A percentile compares a stretch with the other conserved stretches of the same genome.
Evolutionary conservation across 495 filamentous ascomycete genomes (phyloP).

Genomic region (Hypoxylon fragiforme): DNA sequence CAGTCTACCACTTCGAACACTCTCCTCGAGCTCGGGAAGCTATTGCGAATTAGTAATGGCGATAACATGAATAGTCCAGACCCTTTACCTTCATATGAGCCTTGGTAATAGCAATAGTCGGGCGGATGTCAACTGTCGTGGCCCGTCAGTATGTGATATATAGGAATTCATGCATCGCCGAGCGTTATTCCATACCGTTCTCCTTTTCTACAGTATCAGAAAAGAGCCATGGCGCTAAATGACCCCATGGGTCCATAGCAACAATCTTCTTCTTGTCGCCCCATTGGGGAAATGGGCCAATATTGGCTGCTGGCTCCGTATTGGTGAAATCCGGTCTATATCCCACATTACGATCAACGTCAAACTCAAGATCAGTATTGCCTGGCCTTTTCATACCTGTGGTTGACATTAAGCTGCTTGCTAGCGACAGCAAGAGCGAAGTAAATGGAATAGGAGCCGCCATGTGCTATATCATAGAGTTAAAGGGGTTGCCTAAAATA

Average conservation of each 20-base stretch:
- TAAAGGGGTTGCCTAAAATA: neutral
- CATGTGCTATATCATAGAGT: slow-evolving; percentile 64
- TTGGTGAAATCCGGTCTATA: slow-evolving; percentile 84
- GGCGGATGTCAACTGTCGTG: slow-evolving; percentile 74
- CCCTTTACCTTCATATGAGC: slow-evolving; percentile 82
- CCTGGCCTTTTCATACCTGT: slow-evolving; percentile 52
- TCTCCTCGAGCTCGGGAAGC: slow-evolving; percentile 87
- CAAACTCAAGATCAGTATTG: neutral
- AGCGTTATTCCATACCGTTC: slow-evolving; percentile 45
- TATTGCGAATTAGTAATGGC: slow-evolving; percentile 33
- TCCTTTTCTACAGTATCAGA: slow-evolving; percentile 69
- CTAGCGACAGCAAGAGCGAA: slow-evolving; percentile 91
- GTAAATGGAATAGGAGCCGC: slow-evolving; percentile 97
- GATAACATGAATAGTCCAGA: neutral
- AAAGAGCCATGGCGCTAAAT: slow-evolving; percentile 82
- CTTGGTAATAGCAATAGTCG: slow-evolving; percentile 90
- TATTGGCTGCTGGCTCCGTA: slow-evolving; percentile 84
- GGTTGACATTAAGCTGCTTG: slow-evolving; percentile 80
- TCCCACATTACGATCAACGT: slow-evolving; percentile 12
- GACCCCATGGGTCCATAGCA: slow-evolving; percentile 93
- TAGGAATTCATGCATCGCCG: neutral
- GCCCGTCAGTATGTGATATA: slow-evolving; percentile 20
- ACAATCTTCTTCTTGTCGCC: slow-evolving; percentile 92
- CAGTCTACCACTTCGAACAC: slow-evolving; percentile 76
- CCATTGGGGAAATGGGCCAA: slow-evolving; percentile 91